Conservation (phyloP, 805 yeast species). For the Danielia oregonensis region DNA sequence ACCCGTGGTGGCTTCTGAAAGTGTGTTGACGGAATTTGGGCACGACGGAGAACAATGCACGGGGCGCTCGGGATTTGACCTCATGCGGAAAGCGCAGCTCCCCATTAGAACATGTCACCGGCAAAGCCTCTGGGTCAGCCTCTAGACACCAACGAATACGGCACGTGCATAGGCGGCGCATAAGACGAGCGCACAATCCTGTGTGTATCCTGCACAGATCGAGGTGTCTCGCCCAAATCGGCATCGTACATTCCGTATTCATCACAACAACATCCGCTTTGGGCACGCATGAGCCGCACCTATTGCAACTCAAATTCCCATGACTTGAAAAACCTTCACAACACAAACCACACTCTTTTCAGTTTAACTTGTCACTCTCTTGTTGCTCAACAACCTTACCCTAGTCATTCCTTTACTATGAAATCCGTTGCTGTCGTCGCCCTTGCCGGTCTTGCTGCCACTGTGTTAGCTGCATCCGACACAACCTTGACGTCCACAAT, state of each 20-base stretch:
- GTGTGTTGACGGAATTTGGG: too few relatives aligned
- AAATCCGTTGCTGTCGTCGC: conserved; percentile 1
- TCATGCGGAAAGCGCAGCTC: too few relatives aligned
- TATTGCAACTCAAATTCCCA: too few relatives aligned
- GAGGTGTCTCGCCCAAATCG: neutral
- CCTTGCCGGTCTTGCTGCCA: conserved; percentile 8
- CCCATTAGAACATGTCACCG: too few relatives aligned
- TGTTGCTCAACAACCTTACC: conserved; percentile 1
- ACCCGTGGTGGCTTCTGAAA: too few relatives aligned
- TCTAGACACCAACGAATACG: too few relatives aligned
- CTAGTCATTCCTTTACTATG: conserved; percentile 4
- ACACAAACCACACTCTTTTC: neutral
- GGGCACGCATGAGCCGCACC: neutral
- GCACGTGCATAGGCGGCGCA: too few relatives aligned
- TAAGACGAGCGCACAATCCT: too few relatives aligned
- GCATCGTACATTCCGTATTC: neutral
- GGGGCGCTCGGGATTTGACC: too few relatives aligned
- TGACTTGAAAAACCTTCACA: neutral
- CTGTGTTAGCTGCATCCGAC: conserved; percentile 9
- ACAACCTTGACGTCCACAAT: conserved; percentile 26
- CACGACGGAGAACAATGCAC: too few relatives aligned
- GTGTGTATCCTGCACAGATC: neutral
- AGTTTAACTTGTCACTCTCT: conserved; percentile 8
- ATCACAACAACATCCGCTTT: neutral
- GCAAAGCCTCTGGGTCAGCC: too few relatives aligned